A percentile compares a stretch with the other conserved stretches of the same genome.
Evolutionary conservation across 148 eudicot genomes (phyloP).

Genomic region (Heliamphora exappendiculata): DNA sequence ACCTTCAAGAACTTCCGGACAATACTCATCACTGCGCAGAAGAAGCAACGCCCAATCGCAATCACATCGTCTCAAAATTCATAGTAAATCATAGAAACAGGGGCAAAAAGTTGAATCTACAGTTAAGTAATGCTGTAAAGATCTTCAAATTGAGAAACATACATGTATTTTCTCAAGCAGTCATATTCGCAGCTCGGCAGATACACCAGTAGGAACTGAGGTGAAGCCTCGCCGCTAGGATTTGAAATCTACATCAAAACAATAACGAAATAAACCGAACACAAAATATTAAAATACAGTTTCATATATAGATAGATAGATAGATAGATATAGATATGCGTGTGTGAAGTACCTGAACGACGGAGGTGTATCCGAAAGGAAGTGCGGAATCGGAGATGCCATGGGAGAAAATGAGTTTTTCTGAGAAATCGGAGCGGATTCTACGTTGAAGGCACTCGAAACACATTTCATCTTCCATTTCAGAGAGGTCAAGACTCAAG

Average conservation of each 20-base stretch:
- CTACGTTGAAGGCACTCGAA: constrained; percentile 48
- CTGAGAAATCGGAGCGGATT: constrained; percentile 58
- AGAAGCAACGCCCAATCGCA: constrained; percentile 2
- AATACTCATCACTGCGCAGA: constrained; percentile 44
- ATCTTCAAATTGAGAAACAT: constrained; percentile 8
- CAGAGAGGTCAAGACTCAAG: not conserved
- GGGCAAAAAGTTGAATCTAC: not conserved
- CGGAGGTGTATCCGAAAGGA: constrained; percentile 50
- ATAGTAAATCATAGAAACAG: not conserved
- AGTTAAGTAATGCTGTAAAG: not conserved
- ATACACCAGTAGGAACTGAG: constrained; percentile 47
- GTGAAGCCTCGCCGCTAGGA: constrained; percentile 28
- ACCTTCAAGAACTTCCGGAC: constrained; percentile 26
- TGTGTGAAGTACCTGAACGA: constrained; percentile 45
- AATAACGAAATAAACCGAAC: not conserved
- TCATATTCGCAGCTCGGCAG: constrained; percentile 28
- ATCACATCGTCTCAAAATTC: constrained; percentile 10
- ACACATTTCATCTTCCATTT: constrained; percentile 37
- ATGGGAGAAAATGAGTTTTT: constrained; percentile 41
- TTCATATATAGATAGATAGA: too few relatives aligned
- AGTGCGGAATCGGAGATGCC: constrained; percentile 49
- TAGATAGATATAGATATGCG: not conserved
- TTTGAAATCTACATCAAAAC: constrained; percentile 29
- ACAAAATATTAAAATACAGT: not conserved
- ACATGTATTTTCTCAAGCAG: constrained; percentile 60